A percentile compares a stretch with the other conserved stretches of the same genome.
phyloP scores from a whole-genome alignment of 2,329 filamentous ascomycete genomes.

The Purpureocillium lavendulum region DNA sequence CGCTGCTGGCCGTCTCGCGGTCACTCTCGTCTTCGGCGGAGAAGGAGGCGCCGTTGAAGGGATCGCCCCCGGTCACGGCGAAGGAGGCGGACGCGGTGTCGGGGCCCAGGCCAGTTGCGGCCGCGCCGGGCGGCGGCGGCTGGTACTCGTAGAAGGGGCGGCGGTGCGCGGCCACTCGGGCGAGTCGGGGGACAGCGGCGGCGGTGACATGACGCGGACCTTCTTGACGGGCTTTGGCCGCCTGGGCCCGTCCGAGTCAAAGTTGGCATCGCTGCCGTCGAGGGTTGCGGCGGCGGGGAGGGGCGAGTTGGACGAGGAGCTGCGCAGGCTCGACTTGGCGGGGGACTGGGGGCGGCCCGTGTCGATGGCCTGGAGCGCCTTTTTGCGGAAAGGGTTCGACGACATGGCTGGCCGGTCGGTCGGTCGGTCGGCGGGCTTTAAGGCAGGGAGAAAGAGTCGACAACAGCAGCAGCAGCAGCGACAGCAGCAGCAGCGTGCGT shows the following conservation, averaged over 20 bases:
- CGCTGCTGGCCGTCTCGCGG: conserved; percentile 10
- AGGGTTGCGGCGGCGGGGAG: not conserved
- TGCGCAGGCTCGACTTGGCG: conserved; percentile 10
- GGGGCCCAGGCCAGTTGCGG: conserved; percentile 11
- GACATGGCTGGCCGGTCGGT: conserved; percentile 7
- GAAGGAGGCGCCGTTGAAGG: conserved; percentile 19
- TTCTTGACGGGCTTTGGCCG: conserved; percentile 53
- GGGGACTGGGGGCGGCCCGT: conserved; percentile 9
- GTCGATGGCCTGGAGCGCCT: conserved; percentile 9
- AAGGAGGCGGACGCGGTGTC: conserved; percentile 7
- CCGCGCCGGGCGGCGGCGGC: conserved; percentile 16
- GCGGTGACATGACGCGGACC: conserved; percentile 58
- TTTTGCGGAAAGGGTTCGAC: conserved; percentile 16
- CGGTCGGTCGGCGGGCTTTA: not conserved
- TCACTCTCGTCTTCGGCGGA: conserved; percentile 17
- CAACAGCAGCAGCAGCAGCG: too few species aligned
- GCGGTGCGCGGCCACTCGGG: conserved; percentile 22
- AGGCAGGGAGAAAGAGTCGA: not conserved
- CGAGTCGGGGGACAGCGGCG: conserved; percentile 50
- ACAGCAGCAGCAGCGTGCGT: too few species aligned
- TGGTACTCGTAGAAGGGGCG: conserved; percentile 7
- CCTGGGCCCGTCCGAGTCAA: conserved; percentile 14
- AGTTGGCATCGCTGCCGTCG: conserved; percentile 1
- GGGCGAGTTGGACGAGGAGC: conserved; percentile 1
- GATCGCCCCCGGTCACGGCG: conserved; percentile 11